phyloP scores from a whole-genome alignment of 148 eudicot species.

The Vaccinium corymbosum region DNA sequence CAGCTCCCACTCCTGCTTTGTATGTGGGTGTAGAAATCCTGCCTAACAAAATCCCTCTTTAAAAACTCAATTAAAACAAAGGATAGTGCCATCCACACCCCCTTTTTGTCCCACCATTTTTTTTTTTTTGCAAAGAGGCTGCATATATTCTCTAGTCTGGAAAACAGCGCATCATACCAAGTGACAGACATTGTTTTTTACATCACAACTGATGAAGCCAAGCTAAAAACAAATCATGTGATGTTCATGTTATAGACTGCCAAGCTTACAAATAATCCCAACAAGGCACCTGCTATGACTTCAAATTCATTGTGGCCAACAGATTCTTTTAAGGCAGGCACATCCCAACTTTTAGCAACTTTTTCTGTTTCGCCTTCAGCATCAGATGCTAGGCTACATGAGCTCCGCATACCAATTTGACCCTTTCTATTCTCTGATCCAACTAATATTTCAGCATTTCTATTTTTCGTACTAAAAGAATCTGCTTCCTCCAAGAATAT shows the following conservation, averaged over 20 bases:
- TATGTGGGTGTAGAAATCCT: neutral
- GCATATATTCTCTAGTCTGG: neutral
- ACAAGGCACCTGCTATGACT: conserved; percentile 78
- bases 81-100: neutral
- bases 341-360: neutral
- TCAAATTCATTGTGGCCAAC: conserved; percentile 79
- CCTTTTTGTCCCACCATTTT: neutral
- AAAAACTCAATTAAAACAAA: neutral
- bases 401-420: neutral
- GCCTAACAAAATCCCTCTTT: neutral
- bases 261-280: conserved; percentile 67
- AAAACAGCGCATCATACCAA: neutral
- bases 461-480: conserved; percentile 13
- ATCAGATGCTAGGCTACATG: conserved; percentile 15
- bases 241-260: conserved; percentile 34
- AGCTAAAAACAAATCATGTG: conserved; percentile 6
- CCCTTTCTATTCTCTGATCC: conserved; percentile 25
- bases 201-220: neutral
- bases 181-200: neutral
- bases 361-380: conserved; percentile 24
- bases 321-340: conserved; percentile 53
- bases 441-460: conserved; percentile 20
- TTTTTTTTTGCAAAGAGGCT: neutral
- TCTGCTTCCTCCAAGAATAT: conserved; percentile 25
- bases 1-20: neutral